phyloP scores from a whole-genome alignment of 2,329 filamentous ascomycete genomes.

The Madurella fahalii region DNA sequence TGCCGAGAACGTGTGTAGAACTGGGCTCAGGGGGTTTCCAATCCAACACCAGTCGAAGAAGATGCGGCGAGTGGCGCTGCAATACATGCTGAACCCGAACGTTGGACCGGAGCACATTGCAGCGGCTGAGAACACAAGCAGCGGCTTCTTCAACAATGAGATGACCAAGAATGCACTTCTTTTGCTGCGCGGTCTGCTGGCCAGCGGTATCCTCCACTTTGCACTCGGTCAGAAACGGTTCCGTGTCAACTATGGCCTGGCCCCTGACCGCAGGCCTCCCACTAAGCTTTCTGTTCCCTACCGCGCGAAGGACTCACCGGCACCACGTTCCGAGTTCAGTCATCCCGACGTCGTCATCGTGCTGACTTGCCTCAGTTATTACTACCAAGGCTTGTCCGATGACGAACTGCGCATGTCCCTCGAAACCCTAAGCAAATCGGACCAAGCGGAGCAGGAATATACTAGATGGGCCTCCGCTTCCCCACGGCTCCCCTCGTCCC shows the following conservation, averaged over 20 bases:
- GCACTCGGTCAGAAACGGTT: conserved; percentile 60
- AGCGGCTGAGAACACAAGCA: conserved; percentile 31
- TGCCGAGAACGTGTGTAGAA: conserved; percentile 39
- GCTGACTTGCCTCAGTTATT: conserved; percentile 63
- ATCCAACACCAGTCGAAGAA: conserved; percentile 36
- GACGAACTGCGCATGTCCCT: conserved; percentile 48
- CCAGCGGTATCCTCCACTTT: conserved; percentile 55
- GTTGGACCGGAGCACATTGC: conserved; percentile 31
- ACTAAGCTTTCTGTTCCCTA: conserved; percentile 56
- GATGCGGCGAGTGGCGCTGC: conserved; percentile 19
- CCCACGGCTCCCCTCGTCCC: conserved; percentile 43
- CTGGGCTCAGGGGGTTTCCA: conserved; percentile 42
- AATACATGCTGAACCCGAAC: conserved; percentile 39
- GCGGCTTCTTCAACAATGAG: conserved; percentile 35
- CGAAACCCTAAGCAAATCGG: conserved; percentile 47
- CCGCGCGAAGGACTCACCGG: conserved; percentile 61
- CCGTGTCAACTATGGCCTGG: conserved; percentile 62
- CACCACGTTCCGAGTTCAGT: conserved; percentile 60
- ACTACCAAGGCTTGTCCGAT: conserved; percentile 54
- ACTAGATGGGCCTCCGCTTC: conserved; percentile 46
- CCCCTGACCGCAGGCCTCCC: conserved; percentile 41
- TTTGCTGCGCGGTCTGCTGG: conserved; percentile 60
- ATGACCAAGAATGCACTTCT: conserved; percentile 40
- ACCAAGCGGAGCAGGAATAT: conserved; percentile 56
- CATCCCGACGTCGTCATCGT: conserved; percentile 64